Base-by-base conservation (phyloP, 2,329 filamentous ascomycete genomes). In the Metarhizium guizhouense region DNA sequence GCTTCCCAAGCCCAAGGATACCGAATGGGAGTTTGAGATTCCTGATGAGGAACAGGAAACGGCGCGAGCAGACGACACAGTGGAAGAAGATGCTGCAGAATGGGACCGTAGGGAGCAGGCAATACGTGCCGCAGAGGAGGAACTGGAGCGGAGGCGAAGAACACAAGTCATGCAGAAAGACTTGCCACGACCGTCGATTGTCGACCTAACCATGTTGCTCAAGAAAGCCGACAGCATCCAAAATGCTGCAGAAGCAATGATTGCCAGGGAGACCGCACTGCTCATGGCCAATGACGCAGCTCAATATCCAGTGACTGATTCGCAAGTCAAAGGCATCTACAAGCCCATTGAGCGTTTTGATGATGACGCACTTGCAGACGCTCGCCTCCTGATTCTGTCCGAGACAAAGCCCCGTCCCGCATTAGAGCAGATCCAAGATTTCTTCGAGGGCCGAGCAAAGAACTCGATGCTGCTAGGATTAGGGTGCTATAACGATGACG, bases 21-120 rank as follows among this genome's bases (percentile, higher is more conserved):
- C 84, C 0, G 92, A 96, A 61, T 97, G 90, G 87, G 94, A 97
- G 62, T 83, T 97, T 49, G 93, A 96, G 67, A 74, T 95, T 38
- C 93, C 93, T 0, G 90, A 95, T 45, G 91, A 96, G 60, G 79
- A 87, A 60, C 76, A 81, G 58, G 89, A 94, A 62, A 65, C 74
- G 3, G 70, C 59, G 30, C 63, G 66, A n/a, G 63, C 67, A 2
- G 72, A 72, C 4, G 74, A 79, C 29, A 77, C 83, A 54, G 64
- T 79, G 11, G 81, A 81, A 54, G 79, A 81, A 62, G 78, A 81
- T 60, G 76, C 78, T 4, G 90, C 88, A 16, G 84, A 92, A 61
- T 83, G 88, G 40, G 94, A 97, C 68, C 82, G 84, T 55, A 81
- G 89, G 57, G 90, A 95, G 67, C 81, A 82, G 49, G 84, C 88